Percentiles rank a stretch among this genome's conserved stretches.
Conservation (phyloP, 768 basidiomycete genomes). For the Vararia minispora region DNA sequence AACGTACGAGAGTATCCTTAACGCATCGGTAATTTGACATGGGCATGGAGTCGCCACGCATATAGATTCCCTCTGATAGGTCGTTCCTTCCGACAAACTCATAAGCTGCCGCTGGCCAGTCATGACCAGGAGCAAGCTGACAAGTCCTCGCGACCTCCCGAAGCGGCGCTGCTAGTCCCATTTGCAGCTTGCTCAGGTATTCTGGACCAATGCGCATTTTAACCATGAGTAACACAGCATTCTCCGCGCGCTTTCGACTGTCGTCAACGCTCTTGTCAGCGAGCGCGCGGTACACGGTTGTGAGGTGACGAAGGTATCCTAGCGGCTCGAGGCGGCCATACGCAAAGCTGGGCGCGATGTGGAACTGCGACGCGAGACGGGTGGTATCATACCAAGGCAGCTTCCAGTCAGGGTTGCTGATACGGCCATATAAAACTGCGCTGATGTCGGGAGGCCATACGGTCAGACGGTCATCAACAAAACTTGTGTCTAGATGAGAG, state of each 20-base stretch:
- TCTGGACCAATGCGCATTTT: constrained; percentile 31
- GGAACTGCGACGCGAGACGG: constrained; percentile 36
- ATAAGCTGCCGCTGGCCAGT: constrained; percentile 67
- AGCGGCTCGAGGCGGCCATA: constrained; percentile 57
- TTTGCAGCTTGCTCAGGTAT: constrained; percentile 45
- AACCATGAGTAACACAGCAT: constrained; percentile 48
- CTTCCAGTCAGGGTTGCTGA: constrained; percentile 59
- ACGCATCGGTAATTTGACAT: constrained; percentile 45
- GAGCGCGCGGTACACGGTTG: constrained; percentile 44
- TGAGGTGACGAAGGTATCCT: constrained; percentile 39
- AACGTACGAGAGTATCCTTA: constrained; percentile 48
- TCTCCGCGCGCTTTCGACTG: constrained; percentile 55
- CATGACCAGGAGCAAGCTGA: constrained; percentile 62
- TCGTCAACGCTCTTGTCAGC: constrained; percentile 40
- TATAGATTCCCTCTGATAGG: constrained; percentile 51
- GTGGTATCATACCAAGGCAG: constrained; percentile 30
- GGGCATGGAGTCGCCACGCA: constrained; percentile 31
- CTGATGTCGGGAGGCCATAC: constrained; percentile 72
- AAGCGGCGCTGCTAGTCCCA: constrained; percentile 69
- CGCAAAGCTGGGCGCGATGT: constrained; percentile 41
- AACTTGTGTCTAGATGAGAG: constrained; percentile 17
- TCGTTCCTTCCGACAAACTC: constrained; percentile 64
- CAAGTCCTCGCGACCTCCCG: constrained; percentile 79
- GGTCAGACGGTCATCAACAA: constrained; percentile 61
- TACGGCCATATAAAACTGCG: constrained; percentile 44